Base-by-base conservation (phyloP, 2,329 filamentous ascomycete species). In the Colletotrichum somersetense region DNA sequence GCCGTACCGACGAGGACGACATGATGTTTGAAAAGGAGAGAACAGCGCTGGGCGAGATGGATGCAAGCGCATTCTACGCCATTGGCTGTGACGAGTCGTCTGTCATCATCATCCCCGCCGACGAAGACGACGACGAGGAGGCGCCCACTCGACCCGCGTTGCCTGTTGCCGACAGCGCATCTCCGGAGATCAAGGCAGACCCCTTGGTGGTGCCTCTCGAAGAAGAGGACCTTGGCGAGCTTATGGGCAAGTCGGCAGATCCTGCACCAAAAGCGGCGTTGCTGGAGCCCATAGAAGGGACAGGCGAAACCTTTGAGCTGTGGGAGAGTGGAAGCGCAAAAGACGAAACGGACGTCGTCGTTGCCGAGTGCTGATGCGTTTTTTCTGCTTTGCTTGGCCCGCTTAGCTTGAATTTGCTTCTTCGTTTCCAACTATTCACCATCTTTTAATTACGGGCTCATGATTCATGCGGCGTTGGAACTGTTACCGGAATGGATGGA, bases 261-360 rank as follows among this genome's bases (percentile, higher is more conserved):
- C 77, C 80, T 1, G 80, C 83, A 6, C 80, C 82, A 35, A 81
- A 83, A 63, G 86, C 87, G 2, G 83, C 86, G 1, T 77, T 88
- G 2, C 80, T 91, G 18, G 80, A 87, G 66, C 86, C 88, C 0
- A 84, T 91, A 6, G 88, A 91, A 65, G 89, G 87, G 58, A 87
- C 88, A 0, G 88, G 86, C 52, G 88, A 90, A 75, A 86, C 81
- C 78, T 89, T 93, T 76, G 90, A 92, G 76, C 85, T 93, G 20
- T 93, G 91, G 91, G 91, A 93, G 80, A 93, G 91, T 77, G 87
- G 85, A 35, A 92, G 90, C 79, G 86, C 87, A 35, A 88, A 89
- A 74, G 91, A 89, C 59, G 91, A 89, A 67, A 77, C 80, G 1
- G 85, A 86, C 69, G 66, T 72, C 30, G 72, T n/a, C 12, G 64